Evolutionary conservation across 495 filamentous ascomycete species (phyloP).

Genomic region (Clavariopsis aquatica): DNA sequence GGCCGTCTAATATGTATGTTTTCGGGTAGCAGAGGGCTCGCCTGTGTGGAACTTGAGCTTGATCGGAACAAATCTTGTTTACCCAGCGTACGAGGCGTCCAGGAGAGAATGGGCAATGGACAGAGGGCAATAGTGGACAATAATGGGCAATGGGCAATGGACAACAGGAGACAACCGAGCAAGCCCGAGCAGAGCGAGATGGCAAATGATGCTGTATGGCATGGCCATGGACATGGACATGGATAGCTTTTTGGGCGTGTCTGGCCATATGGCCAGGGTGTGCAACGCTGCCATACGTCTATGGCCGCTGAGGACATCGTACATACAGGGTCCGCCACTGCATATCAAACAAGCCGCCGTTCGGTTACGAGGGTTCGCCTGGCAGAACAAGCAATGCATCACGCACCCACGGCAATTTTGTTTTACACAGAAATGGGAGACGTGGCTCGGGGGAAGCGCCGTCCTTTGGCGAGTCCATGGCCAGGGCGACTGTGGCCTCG

Average conservation of each 20-base stretch:
- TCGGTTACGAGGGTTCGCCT: constrained; percentile 12
- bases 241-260: constrained; percentile 5
- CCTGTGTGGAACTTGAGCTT: not conserved
- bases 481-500: not conserved
- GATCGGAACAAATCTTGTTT: not conserved
- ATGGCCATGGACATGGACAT: constrained; percentile 22
- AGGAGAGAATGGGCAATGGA: not conserved
- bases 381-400: constrained; percentile 15
- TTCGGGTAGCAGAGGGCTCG: not conserved
- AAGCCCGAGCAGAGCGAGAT: constrained; percentile 19
- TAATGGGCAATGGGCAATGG: no score
- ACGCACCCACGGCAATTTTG: not conserved
- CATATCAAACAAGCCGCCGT: constrained; percentile 7
- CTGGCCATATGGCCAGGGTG: constrained; percentile 5
- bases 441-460: constrained; percentile 17
- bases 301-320: constrained; percentile 4
- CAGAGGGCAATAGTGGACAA: no score
- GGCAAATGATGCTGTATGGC: constrained; percentile 10
- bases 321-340: constrained; percentile 18
- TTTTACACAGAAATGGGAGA: no score
- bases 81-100: not conserved
- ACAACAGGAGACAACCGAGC: constrained; percentile 18
- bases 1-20: constrained; percentile 19
- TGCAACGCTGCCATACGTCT: constrained; percentile 13
- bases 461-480: not conserved